These are phyloP conservation scores for Syzygium syzygioides DNA, from an alignment of 441 rosid genomes.

Conservation along the genomic window DNA sequence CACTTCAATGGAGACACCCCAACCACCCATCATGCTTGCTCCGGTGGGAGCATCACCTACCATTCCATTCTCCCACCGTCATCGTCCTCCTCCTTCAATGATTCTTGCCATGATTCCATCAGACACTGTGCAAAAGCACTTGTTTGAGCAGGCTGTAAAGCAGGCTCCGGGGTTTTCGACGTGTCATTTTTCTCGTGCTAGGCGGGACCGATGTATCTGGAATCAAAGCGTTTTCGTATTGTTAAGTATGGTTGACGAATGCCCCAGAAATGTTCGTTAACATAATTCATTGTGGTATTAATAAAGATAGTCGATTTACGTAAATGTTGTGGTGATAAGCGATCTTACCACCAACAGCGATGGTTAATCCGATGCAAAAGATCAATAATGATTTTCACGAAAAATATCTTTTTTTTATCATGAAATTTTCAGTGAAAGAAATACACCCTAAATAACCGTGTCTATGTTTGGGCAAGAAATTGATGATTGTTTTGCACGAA, in stretches of 20 bases:
- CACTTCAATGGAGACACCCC: constrained; percentile 21
- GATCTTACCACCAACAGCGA: background rate
- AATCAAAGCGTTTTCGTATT: background rate
- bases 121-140: background rate
- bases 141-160: background rate
- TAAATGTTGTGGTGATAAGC: background rate
- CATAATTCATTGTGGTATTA: background rate
- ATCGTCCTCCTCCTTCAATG: background rate
- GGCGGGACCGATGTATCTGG: background rate
- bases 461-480: background rate
- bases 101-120: background rate
- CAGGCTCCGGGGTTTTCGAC: background rate
- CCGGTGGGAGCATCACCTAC: constrained; percentile 23
- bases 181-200: background rate
- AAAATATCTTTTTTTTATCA: no score
- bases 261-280: background rate
- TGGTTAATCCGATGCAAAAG: background rate
- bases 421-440: no score
- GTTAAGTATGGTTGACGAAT: background rate
- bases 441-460: background rate
- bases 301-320: background rate
- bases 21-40: constrained; percentile 24
- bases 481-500: background rate
- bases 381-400: background rate
- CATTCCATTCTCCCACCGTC: background rate